phyloP scores from a whole-genome alignment of 306 rosid species.

The Coriaria nepalensis region DNA sequence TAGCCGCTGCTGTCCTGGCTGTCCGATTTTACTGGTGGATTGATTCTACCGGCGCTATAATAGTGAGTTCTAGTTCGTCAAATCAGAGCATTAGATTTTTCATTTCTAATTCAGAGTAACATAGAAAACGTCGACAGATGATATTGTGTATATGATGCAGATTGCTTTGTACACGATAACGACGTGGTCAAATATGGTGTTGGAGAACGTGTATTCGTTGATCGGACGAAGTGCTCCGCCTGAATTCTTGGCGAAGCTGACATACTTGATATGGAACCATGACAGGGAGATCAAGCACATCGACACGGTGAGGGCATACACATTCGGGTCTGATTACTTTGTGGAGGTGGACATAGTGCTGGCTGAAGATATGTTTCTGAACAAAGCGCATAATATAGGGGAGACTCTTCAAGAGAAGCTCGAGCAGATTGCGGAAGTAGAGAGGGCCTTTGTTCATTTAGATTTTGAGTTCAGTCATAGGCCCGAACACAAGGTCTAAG shows the following conservation, averaged over 20 bases:
- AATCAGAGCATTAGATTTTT: too few relatives aligned
- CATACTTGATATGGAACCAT: slow-evolving; percentile 81
- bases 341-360: slow-evolving; percentile 80
- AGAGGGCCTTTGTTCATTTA: slow-evolving; percentile 89
- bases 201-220: slow-evolving; percentile 82
- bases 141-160: slow-evolving; percentile 25
- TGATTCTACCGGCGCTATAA: slow-evolving; percentile 68
- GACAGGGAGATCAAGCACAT: slow-evolving; percentile 58
- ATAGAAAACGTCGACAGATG: not conserved
- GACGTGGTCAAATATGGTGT: slow-evolving; percentile 76
- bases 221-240: slow-evolving; percentile 77
- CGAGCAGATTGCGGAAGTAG: slow-evolving; percentile 61
- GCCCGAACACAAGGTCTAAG: slow-evolving; percentile 54
- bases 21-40: slow-evolving; percentile 85
- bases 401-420: slow-evolving; percentile 85
- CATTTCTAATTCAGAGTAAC: too few relatives aligned
- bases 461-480: slow-evolving; percentile 65
- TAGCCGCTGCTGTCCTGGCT: slow-evolving; percentile 63
- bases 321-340: slow-evolving; percentile 67
- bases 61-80: slow-evolving; percentile 45
- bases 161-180: slow-evolving; percentile 73
- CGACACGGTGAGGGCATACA: slow-evolving; percentile 66
- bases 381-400: slow-evolving; percentile 70
- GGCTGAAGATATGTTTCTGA: slow-evolving; percentile 44
- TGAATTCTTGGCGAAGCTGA: slow-evolving; percentile 68